phyloP scores from a whole-genome alignment of 176 grass and related monocot genomes.

The Oryza glumipatula region DNA sequence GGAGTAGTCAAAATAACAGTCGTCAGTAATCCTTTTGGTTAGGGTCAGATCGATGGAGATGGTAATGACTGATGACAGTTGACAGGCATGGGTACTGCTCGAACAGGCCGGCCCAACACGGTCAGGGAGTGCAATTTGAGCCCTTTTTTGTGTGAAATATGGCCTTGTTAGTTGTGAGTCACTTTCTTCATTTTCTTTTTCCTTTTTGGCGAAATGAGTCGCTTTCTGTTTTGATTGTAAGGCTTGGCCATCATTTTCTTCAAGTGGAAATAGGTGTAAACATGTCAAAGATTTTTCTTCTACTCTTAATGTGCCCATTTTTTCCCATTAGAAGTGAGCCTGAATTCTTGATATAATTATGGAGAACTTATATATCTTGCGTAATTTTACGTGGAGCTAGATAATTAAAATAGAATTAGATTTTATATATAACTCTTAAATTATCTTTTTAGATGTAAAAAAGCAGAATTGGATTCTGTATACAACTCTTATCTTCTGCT shows the following conservation, averaged over 20 bases:
- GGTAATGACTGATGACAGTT: not conserved
- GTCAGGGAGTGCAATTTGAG: not conserved
- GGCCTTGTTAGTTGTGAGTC: not conserved
- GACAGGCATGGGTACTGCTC: not conserved
- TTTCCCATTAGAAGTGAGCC: too few relatives aligned
- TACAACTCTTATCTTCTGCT: too few relatives aligned
- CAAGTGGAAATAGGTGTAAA: not conserved
- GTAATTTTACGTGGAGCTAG: too few relatives aligned
- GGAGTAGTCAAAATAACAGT: not conserved
- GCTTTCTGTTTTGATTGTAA: not conserved
- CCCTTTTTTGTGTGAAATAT: not conserved
- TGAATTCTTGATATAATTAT: too few relatives aligned
- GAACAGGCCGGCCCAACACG: not conserved
- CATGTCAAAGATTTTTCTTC: not conserved
- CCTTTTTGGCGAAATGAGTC: not conserved
- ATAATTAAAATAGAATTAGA: too few relatives aligned
- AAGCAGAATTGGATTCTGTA: too few relatives aligned
- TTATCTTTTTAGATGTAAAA: too few relatives aligned
- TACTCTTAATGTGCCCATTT: not conserved
- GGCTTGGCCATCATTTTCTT: not conserved
- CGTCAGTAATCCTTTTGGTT: not conserved
- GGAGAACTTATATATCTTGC: too few relatives aligned
- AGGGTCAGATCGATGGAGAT: not conserved
- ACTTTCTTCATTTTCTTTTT: not conserved
- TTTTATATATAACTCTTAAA: too few relatives aligned